Percentiles rank a stretch among this genome's conserved stretches.
These are phyloP conservation scores for Daedalea quercina DNA, from an alignment of 768 basidiomycete species.

Conservation along the genomic window DNA sequence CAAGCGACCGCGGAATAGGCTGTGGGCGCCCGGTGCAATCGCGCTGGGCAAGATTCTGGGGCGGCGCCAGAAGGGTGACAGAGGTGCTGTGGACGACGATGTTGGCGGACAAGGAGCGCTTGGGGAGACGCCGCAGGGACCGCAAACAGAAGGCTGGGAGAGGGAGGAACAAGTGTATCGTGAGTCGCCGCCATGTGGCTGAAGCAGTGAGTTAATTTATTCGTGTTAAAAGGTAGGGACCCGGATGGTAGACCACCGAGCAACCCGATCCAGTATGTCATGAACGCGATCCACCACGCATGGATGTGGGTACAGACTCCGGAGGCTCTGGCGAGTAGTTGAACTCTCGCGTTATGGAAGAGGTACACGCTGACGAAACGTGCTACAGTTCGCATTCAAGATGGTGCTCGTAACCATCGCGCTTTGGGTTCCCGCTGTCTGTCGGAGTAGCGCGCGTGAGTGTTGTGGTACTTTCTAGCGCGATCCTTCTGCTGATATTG, in stretches of 20 bases:
- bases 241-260: slow-evolving; percentile 43
- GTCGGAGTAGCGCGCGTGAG: slow-evolving; percentile 35
- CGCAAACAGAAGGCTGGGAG: slow-evolving; percentile 19
- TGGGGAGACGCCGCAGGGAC: slow-evolving; percentile 18
- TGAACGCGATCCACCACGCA: slow-evolving; percentile 26
- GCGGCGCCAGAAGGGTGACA: slow-evolving; percentile 9
- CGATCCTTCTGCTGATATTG: neutral
- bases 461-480: slow-evolving; percentile 4
- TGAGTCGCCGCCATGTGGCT: slow-evolving; percentile 3
- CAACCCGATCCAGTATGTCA: slow-evolving; percentile 34
- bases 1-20: slow-evolving; percentile 30
- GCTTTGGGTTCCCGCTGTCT: slow-evolving; percentile 45
- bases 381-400: slow-evolving; percentile 42
- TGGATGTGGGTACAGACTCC: slow-evolving; percentile 37
- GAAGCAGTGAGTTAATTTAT: neutral
- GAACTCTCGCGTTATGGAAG: neutral
- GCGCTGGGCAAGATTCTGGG: slow-evolving; percentile 23
- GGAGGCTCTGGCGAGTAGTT: slow-evolving; percentile 29
- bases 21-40: slow-evolving; percentile 47
- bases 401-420: slow-evolving; percentile 41
- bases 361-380: neutral
- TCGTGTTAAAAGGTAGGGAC: slow-evolving; percentile 26
- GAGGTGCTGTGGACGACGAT: slow-evolving; percentile 12
- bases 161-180: slow-evolving; percentile 22
- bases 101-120: slow-evolving; percentile 20